Percentiles rank a stretch among this genome's conserved stretches.
Conservation (phyloP, 202 grass and related monocot species). For the Hordeum pubiflorum region DNA sequence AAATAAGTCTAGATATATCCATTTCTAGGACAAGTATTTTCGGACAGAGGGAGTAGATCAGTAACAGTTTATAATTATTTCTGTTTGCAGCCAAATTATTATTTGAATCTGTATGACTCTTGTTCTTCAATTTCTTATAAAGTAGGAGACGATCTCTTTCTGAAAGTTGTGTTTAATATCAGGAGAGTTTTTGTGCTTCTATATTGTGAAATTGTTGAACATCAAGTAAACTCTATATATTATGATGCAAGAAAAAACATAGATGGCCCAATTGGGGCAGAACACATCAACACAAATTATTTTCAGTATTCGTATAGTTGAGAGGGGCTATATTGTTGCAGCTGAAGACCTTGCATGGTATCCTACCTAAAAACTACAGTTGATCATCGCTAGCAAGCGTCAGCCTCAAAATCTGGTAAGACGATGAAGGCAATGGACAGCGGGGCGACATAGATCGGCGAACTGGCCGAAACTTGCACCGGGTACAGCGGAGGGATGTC, state of each 20-base stretch:
- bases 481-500: constrained; percentile 56
- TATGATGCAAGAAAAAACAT: not conserved
- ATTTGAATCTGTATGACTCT: not conserved
- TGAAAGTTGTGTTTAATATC: not conserved
- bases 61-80: not conserved
- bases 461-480: constrained; percentile 52
- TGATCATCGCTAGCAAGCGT: constrained; percentile 38
- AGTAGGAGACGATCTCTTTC: not conserved
- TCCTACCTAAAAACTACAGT: constrained; percentile 8
- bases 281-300: not conserved
- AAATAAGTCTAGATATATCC: too few species aligned
- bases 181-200: not conserved
- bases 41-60: too few species aligned
- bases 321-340: not conserved
- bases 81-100: not conserved
- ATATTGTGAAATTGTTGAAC: too few species aligned
- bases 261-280: constrained; percentile 34
- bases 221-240: not conserved
- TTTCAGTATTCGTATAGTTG: not conserved
- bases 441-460: constrained; percentile 49
- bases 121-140: not conserved
- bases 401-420: constrained; percentile 84
- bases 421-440: constrained; percentile 67
- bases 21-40: too few species aligned
- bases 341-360: not conserved